Percentiles rank a stretch among this genome's conserved stretches.
Conservation (phyloP, 768 basidiomycete species). For the Saitozyma podzolica region DNA sequence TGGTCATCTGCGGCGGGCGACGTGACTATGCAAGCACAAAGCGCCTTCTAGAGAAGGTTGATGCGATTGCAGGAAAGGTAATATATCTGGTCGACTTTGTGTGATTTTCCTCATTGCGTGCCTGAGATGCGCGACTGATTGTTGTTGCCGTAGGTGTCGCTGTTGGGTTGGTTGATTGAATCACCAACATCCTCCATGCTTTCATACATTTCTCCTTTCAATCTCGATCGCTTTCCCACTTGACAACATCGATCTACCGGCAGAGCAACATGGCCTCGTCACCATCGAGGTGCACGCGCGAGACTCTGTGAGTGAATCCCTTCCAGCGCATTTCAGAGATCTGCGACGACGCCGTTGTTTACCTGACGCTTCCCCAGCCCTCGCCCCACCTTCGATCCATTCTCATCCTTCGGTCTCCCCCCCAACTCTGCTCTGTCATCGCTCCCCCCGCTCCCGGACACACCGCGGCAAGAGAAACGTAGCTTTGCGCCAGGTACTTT, state of each 20-base stretch:
- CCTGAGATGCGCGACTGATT: no score
- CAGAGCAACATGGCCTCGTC: not conserved
- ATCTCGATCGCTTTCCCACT: not conserved
- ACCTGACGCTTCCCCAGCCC: not conserved
- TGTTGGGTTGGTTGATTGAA: no score
- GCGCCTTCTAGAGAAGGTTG: no score
- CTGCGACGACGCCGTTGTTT: not conserved
- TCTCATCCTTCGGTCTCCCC: constrained; percentile 6
- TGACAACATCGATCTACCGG: not conserved
- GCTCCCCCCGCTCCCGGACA: constrained; percentile 34
- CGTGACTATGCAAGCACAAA: no score
- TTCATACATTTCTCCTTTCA: not conserved
- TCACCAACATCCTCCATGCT: not conserved
- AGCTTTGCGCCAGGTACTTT: not conserved
- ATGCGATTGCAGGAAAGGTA: no score
- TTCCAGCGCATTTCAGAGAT: not conserved
- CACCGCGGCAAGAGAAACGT: constrained; percentile 15
- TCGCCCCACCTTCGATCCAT: not conserved
- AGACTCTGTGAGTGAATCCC: not conserved
- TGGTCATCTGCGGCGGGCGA: no score
- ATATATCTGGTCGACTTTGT: no score
- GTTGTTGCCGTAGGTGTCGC: no score
- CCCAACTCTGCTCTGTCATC: constrained; percentile 19
- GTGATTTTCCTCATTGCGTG: no score
- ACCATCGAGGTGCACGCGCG: not conserved